Evolutionary conservation across 202 grass and related monocot genomes (phyloP), one percentile per base, ranked within the genome.

Genomic region (Musa balbisiana): DNA sequence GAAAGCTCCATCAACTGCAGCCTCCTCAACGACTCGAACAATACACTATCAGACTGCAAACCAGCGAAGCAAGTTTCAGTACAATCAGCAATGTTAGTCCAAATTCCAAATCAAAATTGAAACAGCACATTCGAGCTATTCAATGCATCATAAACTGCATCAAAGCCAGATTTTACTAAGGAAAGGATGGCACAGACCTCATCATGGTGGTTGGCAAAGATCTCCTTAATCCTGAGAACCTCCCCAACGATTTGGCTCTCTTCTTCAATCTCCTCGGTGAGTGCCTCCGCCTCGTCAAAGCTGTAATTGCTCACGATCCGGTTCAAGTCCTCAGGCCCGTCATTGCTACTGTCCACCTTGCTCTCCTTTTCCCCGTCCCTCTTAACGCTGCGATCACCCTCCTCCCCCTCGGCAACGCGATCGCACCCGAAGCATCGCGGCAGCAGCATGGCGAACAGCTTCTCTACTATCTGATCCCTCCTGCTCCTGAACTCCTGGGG

Each of bases 311-410:
- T 89, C 23, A 89, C 91, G 80, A 89, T 80, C 1, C 83, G 84
- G 4, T 86, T 87, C 3, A 91, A 85, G 52, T 64, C 24, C 13
- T 71, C 63, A 2, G 59, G 81, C 33, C 62, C 72, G 55, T 82
- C 78, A 67, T 84, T 88, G 83, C 85, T 91, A 81, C 81, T 88
- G 12, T 79, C 86, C n/a, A 88, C 79, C 64, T 87, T 87, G 86
- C 62, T 73, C 62, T 86, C 81, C 80, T 92, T 88, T 43, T 92
- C 92, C 11, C 74, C 75, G 4, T 88, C 83, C 65, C 90, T 89
- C 74, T 85, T 91, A 59, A 96, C 87, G 71, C 90, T 91, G 20
- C 90, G 90, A 73, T 86, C 92, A 73, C 89, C 90, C 80, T 96
- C 93, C 64, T 85, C 86, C 3, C 29, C 10, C 19, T 88, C 85